Evolutionary conservation across 2,329 filamentous ascomycete species (phyloP).

Genomic region (Hypocrella siamensis): DNA sequence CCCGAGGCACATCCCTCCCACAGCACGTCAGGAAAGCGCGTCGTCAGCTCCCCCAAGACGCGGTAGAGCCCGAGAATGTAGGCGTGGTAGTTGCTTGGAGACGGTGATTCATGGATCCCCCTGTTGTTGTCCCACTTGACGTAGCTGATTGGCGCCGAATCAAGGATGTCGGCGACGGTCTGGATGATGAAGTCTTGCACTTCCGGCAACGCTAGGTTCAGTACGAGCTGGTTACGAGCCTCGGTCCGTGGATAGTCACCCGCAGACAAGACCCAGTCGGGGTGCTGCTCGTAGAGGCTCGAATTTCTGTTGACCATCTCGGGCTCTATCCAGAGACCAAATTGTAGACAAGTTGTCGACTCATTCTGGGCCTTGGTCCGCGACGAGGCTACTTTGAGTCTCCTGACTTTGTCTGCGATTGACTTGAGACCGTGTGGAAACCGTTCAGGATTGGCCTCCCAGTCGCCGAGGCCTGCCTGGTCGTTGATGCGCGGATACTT

Average conservation of each 20-base stretch:
- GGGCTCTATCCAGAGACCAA: constrained; percentile 52
- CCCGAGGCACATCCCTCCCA: constrained; percentile 53
- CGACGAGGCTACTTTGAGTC: constrained; percentile 29
- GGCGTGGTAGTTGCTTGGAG: constrained; percentile 34
- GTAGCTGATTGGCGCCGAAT: constrained; percentile 37
- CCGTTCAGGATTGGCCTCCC: constrained; percentile 38
- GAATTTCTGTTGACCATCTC: constrained; percentile 53
- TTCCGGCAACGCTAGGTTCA: constrained; percentile 43
- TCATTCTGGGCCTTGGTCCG: constrained; percentile 15
- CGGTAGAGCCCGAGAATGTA: constrained; percentile 50
- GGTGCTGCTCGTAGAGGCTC: constrained; percentile 42
- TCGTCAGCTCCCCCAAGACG: constrained; percentile 43
- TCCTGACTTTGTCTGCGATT: constrained; percentile 34
- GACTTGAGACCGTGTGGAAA: constrained; percentile 41
- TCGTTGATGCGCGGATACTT: constrained; percentile 43
- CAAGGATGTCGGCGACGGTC: constrained; percentile 35
- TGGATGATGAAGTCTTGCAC: constrained; percentile 48
- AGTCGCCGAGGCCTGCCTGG: constrained; percentile 44
- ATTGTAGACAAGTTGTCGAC: constrained; percentile 24
- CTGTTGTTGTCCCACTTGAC: constrained; percentile 58
- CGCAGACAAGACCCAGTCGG: constrained; percentile 46
- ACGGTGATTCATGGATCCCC: constrained; percentile 42
- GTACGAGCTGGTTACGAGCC: constrained; percentile 41
- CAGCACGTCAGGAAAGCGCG: constrained; percentile 41
- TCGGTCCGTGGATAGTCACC: constrained; percentile 39